phyloP scores from a whole-genome alignment of 2,329 filamentous ascomycete species.

The Macrophomina pseudophaseolina region DNA sequence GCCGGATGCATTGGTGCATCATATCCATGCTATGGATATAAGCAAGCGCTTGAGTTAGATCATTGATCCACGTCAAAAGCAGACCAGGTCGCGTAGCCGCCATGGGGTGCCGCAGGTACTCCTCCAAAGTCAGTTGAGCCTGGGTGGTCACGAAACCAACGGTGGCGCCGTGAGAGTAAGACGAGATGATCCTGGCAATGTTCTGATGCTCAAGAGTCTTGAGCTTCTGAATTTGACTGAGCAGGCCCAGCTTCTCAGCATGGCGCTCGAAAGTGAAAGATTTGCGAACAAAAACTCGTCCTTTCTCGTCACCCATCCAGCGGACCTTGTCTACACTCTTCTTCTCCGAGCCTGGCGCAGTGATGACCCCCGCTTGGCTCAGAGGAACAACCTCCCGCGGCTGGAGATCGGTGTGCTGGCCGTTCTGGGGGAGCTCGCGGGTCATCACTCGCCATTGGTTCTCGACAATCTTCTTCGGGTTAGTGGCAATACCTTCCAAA shows the following conservation, averaged over 20 bases:
- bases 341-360: constrained; percentile 30
- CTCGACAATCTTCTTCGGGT: constrained; percentile 45
- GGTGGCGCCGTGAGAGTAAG: constrained; percentile 45
- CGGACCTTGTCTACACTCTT: constrained; percentile 45
- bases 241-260: constrained; percentile 41
- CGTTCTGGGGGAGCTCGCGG: constrained; percentile 45
- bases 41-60: constrained; percentile 45
- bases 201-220: constrained; percentile 46
- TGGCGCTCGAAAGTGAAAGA: constrained; percentile 42
- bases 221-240: constrained; percentile 46
- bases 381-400: constrained; percentile 44
- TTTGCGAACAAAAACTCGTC: constrained; percentile 44
- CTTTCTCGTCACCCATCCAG: constrained; percentile 41
- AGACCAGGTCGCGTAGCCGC: constrained; percentile 41
- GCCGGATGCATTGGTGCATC: constrained; percentile 45
- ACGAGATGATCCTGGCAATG: constrained; percentile 44
- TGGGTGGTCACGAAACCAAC: constrained; percentile 41
- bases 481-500: constrained; percentile 44
- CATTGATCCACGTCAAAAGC: constrained; percentile 48
- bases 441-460: constrained; percentile 48
- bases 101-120: constrained; percentile 41
- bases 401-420: constrained; percentile 44
- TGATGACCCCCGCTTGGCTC: constrained; percentile 36
- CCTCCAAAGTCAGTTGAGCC: constrained; percentile 45
- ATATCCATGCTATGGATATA: constrained; percentile 43